Base-by-base conservation (phyloP, 2,329 filamentous ascomycete species). In the Cyphellophora europaea region DNA sequence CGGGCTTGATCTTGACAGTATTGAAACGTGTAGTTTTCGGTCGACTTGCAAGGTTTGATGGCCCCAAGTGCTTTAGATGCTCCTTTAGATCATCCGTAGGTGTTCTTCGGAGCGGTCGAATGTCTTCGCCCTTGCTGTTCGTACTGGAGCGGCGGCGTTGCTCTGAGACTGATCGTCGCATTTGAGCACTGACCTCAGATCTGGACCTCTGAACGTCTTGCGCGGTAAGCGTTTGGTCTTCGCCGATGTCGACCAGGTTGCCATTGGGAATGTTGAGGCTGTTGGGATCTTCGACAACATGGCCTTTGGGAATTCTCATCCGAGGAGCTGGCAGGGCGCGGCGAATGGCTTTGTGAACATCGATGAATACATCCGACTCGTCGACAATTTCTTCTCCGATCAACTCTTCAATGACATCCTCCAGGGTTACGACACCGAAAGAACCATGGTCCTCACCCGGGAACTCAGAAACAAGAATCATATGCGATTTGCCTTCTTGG, bases 351-450 rank as follows among this genome's bases (percentile, higher is more conserved):
- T 96, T 96, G 68, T 96, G 91, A 2, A 98, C 87, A 57, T 98
- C 91, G 45, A 98, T 81, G 53, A 93, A 98, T 8, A 98, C 91
- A 59, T 98, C 91, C 0, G 89, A 96, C 59, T 98, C 91, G 56
- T 98, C 91, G 43, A 98, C 93, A 45, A 96, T 98, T 71, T 98
- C 91, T 67, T 98, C 91, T 66, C 91, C 91, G 58, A 98, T 98
- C 17, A 98, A 67, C 59, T 98, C 91, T 58, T 98, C 91, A 53
- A 98, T 98, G 3, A 98, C 91, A 58, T 98, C 91, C 57, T 98
- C 91, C 2, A 98, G 66, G 0, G 91, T 98, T 11, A 98, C 86
- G 3, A 98, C 91, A 37, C 91, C 91, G 10, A 94, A 67, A 5
- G 88, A 87, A 30, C 91, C 91, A 51, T 83, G 79, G 51, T 93